Percentiles rank a stretch among this genome's conserved stretches.
Evolutionary conservation across 2,329 filamentous ascomycete genomes (phyloP).

Genomic region (Massarina eburnea): DNA sequence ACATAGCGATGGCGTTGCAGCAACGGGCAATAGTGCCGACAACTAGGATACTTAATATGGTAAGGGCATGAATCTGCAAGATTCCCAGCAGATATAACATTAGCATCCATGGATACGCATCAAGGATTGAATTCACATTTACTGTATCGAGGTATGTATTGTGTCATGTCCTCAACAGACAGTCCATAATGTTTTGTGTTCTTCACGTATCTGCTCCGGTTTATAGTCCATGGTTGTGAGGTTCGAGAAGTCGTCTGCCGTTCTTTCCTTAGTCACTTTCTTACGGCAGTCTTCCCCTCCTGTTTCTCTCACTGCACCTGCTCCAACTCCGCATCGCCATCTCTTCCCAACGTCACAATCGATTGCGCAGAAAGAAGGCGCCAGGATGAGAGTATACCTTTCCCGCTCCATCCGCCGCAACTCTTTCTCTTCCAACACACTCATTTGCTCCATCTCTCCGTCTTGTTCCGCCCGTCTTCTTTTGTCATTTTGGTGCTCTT

Average conservation of each 20-base stretch:
- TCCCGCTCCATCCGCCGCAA: constrained; percentile 8
- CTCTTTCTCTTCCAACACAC: constrained; percentile 28
- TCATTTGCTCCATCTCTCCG: constrained; percentile 44
- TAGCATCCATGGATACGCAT: background rate
- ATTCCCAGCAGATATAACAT: background rate
- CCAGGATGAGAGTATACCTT: constrained; percentile 26
- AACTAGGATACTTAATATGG: too few relatives aligned
- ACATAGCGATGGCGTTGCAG: constrained; percentile 32
- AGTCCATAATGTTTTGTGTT: background rate
- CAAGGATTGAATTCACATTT: background rate
- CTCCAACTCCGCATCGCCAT: constrained; percentile 4
- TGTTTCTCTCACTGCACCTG: constrained; percentile 11
- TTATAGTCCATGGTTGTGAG: background rate
- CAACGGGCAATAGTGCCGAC: background rate
- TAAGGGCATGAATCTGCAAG: background rate
- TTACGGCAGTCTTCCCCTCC: background rate
- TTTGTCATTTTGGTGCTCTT: constrained; percentile 41
- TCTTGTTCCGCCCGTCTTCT: constrained; percentile 42
- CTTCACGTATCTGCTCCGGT: background rate
- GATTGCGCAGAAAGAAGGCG: constrained; percentile 24
- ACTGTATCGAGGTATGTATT: background rate
- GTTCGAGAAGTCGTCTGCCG: too few relatives aligned
- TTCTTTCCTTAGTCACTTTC: background rate
- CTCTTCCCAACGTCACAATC: constrained; percentile 13
- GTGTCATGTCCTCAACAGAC: background rate